Conservation (phyloP, 2,329 filamentous ascomycete species). For the Aschersonia sp. region DNA sequence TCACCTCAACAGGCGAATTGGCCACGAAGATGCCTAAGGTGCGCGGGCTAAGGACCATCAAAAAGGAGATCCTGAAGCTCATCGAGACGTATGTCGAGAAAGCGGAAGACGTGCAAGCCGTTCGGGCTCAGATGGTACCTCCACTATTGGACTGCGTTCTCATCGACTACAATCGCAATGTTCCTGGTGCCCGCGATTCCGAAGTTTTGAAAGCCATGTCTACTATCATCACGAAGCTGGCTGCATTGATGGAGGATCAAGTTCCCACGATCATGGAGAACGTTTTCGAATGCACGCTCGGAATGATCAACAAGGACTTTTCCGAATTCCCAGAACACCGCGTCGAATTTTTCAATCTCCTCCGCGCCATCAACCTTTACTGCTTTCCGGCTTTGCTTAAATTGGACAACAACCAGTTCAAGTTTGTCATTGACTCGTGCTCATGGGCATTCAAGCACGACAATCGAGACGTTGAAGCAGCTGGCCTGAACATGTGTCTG, state of each 20-base stretch:
- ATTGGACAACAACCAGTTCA: slow-evolving; percentile 92
- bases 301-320: slow-evolving; percentile 99
- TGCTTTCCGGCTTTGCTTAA: slow-evolving; percentile 93
- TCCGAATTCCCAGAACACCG: slow-evolving; percentile 97
- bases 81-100: slow-evolving; percentile 98
- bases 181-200: slow-evolving; percentile 86
- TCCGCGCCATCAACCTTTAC: slow-evolving; percentile 90
- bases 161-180: slow-evolving; percentile 93
- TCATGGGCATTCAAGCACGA: slow-evolving; percentile 99
- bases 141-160: slow-evolving; percentile 86
- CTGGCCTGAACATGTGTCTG: slow-evolving; percentile 93
- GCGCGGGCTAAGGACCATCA: slow-evolving; percentile 88
- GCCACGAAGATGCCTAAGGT: slow-evolving; percentile 97
- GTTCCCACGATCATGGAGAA: slow-evolving; percentile 96
- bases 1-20: slow-evolving; percentile 52
- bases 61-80: slow-evolving; percentile 97
- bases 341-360: slow-evolving; percentile 97
- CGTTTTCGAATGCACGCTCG: slow-evolving; percentile 93
- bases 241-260: slow-evolving; percentile 95
- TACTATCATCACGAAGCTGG: slow-evolving; percentile 89
- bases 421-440: slow-evolving; percentile 98
- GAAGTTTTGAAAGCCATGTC: slow-evolving; percentile 97
- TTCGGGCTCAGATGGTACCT: slow-evolving; percentile 90
- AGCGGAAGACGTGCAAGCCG: slow-evolving; percentile 87
- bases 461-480: slow-evolving; percentile 93